A percentile compares a stretch with the other conserved stretches of the same genome.
phyloP scores from a whole-genome alignment of 1,284 basidiomycete species.

The Ceratobasidium sp. region DNA sequence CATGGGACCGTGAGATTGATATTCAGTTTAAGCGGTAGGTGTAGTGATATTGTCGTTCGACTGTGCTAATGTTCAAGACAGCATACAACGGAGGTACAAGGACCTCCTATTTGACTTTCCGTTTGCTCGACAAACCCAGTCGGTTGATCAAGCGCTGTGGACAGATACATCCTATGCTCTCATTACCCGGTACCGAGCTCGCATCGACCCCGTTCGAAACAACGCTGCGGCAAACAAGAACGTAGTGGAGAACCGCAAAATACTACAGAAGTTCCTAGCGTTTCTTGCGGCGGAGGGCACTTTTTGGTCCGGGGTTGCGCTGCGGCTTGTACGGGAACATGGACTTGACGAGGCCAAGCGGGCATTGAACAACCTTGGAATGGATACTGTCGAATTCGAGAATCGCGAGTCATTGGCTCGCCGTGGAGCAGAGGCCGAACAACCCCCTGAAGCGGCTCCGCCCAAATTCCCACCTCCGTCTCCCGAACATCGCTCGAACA shows the following conservation, averaged over 20 bases:
- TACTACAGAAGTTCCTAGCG: slow-evolving; percentile 84
- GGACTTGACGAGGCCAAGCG: slow-evolving; percentile 64
- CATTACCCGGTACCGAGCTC: slow-evolving; percentile 83
- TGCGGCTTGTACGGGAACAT: slow-evolving; percentile 74
- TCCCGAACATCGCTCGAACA: slow-evolving; percentile 64
- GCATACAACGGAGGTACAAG: slow-evolving; percentile 78
- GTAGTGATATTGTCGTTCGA: slow-evolving; percentile 16
- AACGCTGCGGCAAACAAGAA: slow-evolving; percentile 57
- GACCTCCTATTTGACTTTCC: slow-evolving; percentile 78
- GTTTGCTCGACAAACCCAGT: slow-evolving; percentile 75
- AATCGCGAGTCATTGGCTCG: slow-evolving; percentile 38
- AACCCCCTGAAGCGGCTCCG: not conserved
- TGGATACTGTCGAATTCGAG: slow-evolving; percentile 48
- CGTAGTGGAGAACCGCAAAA: slow-evolving; percentile 79
- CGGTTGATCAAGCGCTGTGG: slow-evolving; percentile 86
- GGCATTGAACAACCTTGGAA: slow-evolving; percentile 63
- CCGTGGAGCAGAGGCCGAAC: slow-evolving; percentile 31
- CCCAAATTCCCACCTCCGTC: slow-evolving; percentile 52
- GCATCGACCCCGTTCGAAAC: slow-evolving; percentile 55
- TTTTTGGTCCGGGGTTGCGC: slow-evolving; percentile 82
- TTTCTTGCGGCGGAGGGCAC: slow-evolving; percentile 87
- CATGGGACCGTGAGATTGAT: slow-evolving; percentile 85
- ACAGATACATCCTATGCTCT: slow-evolving; percentile 89
- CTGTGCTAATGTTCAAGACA: slow-evolving; percentile 49
- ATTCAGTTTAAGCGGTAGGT: slow-evolving; percentile 54